Evolutionary conservation across 1,284 basidiomycete species (phyloP).

Genomic region (Puccinia sorghi): DNA sequence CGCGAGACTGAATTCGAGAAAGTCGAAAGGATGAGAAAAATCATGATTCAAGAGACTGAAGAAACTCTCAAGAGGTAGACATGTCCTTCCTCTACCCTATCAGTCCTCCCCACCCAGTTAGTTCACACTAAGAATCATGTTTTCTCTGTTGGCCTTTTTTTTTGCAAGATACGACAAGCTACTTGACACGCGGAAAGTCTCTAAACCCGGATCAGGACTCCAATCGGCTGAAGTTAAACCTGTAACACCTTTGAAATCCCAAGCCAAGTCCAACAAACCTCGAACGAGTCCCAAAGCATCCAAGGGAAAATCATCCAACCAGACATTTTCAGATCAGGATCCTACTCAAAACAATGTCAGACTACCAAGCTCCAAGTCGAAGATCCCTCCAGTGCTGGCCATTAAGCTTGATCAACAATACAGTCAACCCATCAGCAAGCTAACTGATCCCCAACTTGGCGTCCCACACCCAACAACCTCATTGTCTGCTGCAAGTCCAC

Average conservation of each 20-base stretch:
- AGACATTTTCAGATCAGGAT: neutral
- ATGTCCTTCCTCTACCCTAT: neutral
- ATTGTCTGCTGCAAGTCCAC: neutral
- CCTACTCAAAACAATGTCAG: neutral
- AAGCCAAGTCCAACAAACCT: conserved; percentile 1
- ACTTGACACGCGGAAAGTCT: conserved; percentile 36
- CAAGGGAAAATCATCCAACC: conserved; percentile 10
- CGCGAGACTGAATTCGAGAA: conserved; percentile 43
- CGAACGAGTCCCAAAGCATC: conserved; percentile 20
- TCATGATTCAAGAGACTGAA: conserved; percentile 49
- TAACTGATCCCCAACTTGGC: neutral
- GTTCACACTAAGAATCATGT: neutral
- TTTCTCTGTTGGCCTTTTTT: too few relatives aligned
- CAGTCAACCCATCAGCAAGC: neutral
- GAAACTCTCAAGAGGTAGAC: conserved; percentile 44
- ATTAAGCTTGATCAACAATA: neutral
- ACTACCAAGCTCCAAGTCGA: conserved; percentile 4
- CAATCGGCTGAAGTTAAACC: conserved; percentile 14
- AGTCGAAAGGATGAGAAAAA: conserved; percentile 42
- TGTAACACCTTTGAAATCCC: conserved; percentile 13
- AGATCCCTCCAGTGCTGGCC: neutral
- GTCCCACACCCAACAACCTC: neutral
- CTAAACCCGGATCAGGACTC: neutral
- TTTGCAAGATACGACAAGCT: conserved; percentile 39
- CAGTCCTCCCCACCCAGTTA: neutral